phyloP scores from a whole-genome alignment of 805 yeast species.

The Candida boidinii region DNA sequence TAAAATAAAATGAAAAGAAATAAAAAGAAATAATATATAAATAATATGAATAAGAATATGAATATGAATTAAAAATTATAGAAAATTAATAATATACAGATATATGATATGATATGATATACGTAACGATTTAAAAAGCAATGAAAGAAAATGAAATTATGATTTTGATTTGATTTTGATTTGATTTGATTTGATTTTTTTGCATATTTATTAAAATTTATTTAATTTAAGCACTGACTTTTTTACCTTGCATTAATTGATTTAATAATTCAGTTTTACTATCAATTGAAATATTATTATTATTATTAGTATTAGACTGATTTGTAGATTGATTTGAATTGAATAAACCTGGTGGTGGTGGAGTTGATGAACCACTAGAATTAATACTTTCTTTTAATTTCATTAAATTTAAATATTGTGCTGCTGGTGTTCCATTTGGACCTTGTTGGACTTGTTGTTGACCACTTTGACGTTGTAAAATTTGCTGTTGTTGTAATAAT shows the following conservation, averaged over 20 bases:
- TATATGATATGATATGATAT: too few relatives aligned
- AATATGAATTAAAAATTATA: too few relatives aligned
- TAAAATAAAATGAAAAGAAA: too few relatives aligned
- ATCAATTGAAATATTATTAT: too few relatives aligned
- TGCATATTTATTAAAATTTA: too few relatives aligned
- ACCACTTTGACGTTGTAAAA: slow-evolving; percentile 18
- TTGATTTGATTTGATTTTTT: too few relatives aligned
- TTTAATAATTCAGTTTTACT: slow-evolving; percentile 56
- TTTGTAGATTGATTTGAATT: background rate
- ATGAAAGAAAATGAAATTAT: too few relatives aligned
- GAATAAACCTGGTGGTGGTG: slow-evolving; percentile 72
- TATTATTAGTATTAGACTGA: slow-evolving; percentile 1
- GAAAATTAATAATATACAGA: too few relatives aligned
- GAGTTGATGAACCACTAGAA: slow-evolving; percentile 37
- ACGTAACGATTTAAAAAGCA: too few relatives aligned
- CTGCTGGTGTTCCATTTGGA: slow-evolving; percentile 3
- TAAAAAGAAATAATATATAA: too few relatives aligned
- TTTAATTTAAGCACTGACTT: slow-evolving; percentile 11
- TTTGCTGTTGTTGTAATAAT: slow-evolving; percentile 26
- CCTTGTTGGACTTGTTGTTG: slow-evolving; percentile 22
- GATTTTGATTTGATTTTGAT: too few relatives aligned
- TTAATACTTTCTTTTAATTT: slow-evolving; percentile 17
- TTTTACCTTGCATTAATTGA: slow-evolving; percentile 77
- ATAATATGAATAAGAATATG: too few relatives aligned
- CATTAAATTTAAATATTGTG: slow-evolving; percentile 1